Conservation (phyloP, 345 rosid genomes). For the Iberis pinnata region DNA sequence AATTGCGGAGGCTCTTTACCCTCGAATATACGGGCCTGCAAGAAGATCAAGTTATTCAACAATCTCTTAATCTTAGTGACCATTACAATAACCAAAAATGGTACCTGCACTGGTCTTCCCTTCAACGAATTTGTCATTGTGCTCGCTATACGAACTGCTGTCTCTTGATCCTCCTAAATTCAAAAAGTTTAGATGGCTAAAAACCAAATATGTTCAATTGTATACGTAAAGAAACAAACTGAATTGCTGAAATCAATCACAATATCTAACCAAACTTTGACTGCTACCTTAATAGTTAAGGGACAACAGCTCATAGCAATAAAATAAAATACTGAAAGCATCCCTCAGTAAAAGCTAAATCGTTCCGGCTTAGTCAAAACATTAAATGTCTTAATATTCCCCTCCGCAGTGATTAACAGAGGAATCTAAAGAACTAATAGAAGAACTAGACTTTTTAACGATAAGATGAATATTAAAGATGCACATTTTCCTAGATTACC, state of each 20-base stretch:
- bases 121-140: slow-evolving; percentile 74
- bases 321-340: slow-evolving; percentile 4
- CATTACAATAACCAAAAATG: slow-evolving; percentile 12
- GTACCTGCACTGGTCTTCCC: slow-evolving; percentile 93
- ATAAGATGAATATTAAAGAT: slow-evolving; percentile 4
- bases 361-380: too few relatives aligned
- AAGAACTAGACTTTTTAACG: background rate
- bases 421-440: background rate
- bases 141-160: slow-evolving; percentile 64
- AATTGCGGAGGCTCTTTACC: slow-evolving; percentile 97
- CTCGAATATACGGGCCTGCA: slow-evolving; percentile 79
- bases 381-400: too few relatives aligned
- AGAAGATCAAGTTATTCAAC: slow-evolving; percentile 23
- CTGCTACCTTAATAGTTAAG: too few relatives aligned
- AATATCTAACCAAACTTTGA: slow-evolving; percentile 14
- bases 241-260: background rate
- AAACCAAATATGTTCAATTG: slow-evolving; percentile 9
- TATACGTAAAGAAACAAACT: too few relatives aligned
- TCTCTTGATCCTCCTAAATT: slow-evolving; percentile 81
- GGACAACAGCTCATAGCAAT: background rate
- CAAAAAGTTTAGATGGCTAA: background rate
- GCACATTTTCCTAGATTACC: slow-evolving; percentile 42
- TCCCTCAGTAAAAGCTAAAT: background rate
- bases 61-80: background rate
- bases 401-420: background rate